Evolutionary conservation across 2,329 filamentous ascomycete genomes (phyloP).

Genomic region (Calonectria montana): DNA sequence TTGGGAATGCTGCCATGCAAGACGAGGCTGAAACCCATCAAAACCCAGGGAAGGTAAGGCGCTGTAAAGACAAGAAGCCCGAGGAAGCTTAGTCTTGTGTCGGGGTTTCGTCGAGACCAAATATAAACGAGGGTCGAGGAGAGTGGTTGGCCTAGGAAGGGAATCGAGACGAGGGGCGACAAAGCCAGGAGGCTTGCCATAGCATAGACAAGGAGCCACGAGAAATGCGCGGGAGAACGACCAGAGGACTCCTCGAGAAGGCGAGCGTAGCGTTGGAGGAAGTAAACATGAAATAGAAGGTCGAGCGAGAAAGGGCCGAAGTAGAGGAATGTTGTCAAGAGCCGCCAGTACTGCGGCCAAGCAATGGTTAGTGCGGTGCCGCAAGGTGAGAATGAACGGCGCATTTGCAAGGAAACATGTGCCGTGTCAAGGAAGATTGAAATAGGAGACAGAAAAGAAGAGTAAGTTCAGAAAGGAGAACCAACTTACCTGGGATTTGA

Average conservation of each 20-base stretch:
- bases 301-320: conserved; percentile 95
- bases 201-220: conserved; percentile 91
- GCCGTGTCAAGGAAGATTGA: background rate
- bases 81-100: conserved; percentile 88
- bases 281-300: conserved; percentile 97
- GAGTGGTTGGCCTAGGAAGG: conserved; percentile 92
- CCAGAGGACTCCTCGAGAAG: conserved; percentile 96
- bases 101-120: conserved; percentile 94
- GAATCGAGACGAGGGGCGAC: conserved; percentile 89
- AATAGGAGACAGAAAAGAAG: background rate
- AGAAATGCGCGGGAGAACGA: conserved; percentile 90
- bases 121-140: conserved; percentile 97
- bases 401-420: background rate
- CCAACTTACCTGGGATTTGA: conserved; percentile 83
- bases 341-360: conserved; percentile 85
- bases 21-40: conserved; percentile 93
- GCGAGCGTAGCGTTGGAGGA: conserved; percentile 94
- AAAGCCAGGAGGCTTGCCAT: conserved; percentile 82
- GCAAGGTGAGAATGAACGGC: background rate
- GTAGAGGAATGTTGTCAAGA: conserved; percentile 97
- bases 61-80: conserved; percentile 92
- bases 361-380: conserved; percentile 27
- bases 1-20: conserved; percentile 91
- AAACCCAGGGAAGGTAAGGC: conserved; percentile 94
- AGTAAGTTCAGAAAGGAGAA: background rate